Evolutionary conservation across 495 filamentous ascomycete genomes (phyloP).

Genomic region (Neurospora terricola): DNA sequence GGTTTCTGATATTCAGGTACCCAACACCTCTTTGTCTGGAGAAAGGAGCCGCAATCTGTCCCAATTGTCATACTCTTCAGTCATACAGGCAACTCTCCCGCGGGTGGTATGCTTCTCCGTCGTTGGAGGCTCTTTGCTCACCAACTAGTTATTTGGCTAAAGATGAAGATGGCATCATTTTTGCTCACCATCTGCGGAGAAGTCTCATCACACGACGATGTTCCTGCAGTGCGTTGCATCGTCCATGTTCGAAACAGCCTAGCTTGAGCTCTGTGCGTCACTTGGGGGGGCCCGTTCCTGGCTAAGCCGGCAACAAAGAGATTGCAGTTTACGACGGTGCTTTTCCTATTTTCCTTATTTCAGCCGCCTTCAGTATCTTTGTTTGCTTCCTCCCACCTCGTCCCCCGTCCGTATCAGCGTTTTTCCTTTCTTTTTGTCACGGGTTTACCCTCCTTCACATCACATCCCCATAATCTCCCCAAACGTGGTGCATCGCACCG

Average conservation of each 20-base stretch:
- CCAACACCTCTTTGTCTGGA: not conserved
- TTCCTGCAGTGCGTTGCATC: not conserved
- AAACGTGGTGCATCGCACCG: not conserved
- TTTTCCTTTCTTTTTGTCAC: not conserved
- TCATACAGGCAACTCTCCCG: not conserved
- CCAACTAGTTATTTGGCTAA: not conserved
- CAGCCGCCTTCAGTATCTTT: not conserved
- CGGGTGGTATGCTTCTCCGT: not conserved
- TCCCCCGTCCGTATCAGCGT: not conserved
- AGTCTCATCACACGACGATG: not conserved
- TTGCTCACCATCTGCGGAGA: not conserved
- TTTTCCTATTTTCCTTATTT: not conserved
- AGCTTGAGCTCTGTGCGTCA: not conserved
- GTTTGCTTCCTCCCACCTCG: not conserved
- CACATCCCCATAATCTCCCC: not conserved
- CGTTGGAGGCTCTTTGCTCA: not conserved
- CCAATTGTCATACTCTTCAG: not conserved
- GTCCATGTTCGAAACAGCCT: not conserved
- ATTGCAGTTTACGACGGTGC: not conserved
- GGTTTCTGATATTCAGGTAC: not conserved
- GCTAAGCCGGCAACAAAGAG: not conserved
- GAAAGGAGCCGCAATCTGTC: not conserved
- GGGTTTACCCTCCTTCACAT: not conserved
- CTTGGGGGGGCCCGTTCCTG: not conserved
- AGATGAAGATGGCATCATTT: not conserved